Evolutionary conservation across 192 early-diverging fungal genomes (phyloP), one percentile per base, ranked within the genome.

Genomic region (Umbelopsis ramanniana): DNA sequence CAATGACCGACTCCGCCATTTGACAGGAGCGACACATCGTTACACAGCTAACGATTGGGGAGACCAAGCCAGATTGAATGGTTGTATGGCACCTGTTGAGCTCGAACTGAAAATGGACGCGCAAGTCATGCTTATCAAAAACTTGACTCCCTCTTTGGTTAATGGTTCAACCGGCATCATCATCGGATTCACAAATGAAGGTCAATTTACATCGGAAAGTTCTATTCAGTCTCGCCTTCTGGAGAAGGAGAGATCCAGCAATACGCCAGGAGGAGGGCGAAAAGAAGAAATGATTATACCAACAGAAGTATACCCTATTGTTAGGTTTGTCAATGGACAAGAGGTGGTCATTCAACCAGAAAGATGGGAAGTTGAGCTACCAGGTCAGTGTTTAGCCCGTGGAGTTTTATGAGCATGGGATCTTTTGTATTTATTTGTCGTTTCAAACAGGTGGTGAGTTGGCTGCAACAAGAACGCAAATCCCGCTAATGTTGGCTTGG

Each of bases 81-180:
- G 79, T 4, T 88, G 89, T 70, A 73, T 83, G 22, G 92, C 93
- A 0, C 92, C 89, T 0, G 67, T 78, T 4, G 52, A 70, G 21
- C 81, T 98, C 8, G 83, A 87, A 54, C 76, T 98, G 23, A 95
- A 95, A 81, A 29, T 79, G 8, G 72, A 85, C 55, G 92, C 94
- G 3, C 96, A 96, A 73, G 96, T 98, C 2, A 95, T 95, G 92
- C 79, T 98, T 55, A 80, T 92, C 38, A 94, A 93, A 72, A 93
- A 94, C 70, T 76, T 90, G 26, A 85, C 86, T 5, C 63, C 74
- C 19, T 80, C 76, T 0, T 75, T 96, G 9, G 93, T 96, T 24
- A 96, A 96, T 73, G 94, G 94, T 67, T 90, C 88, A n/a, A 83
- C 90, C 46, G 94, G 94, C 19, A 82, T 93, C 3, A 81, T 87